Conservation (phyloP, 78 protist species). For the Protostelium mycophagum region DNA sequence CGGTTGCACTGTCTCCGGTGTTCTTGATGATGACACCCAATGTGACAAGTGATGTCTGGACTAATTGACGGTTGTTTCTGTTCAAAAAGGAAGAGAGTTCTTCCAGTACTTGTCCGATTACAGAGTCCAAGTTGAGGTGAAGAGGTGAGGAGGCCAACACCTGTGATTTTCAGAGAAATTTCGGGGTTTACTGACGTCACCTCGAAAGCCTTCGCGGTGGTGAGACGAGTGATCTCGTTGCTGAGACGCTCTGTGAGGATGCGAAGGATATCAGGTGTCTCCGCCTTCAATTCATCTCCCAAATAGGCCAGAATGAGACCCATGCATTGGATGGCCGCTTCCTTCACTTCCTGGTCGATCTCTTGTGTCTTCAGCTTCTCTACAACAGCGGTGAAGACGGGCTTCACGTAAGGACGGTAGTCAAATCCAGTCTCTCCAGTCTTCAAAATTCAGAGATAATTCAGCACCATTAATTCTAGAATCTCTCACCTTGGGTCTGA, state of each 20-base stretch:
- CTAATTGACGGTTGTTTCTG: conserved; percentile 41
- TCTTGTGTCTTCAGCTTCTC: conserved; percentile 76
- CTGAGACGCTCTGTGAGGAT: conserved; percentile 74
- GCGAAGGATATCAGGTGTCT: conserved; percentile 14
- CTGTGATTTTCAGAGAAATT: not conserved
- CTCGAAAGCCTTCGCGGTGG: conserved; percentile 47
- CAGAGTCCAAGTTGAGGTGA: not conserved
- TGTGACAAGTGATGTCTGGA: conserved; percentile 35
- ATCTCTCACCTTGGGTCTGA: not conserved
- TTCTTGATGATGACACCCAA: conserved; percentile 20
- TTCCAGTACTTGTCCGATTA: not conserved
- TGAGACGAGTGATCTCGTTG: conserved; percentile 87
- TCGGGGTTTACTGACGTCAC: not conserved
- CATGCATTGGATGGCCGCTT: conserved; percentile 69
- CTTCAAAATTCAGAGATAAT: not conserved
- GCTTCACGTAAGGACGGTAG: not conserved
- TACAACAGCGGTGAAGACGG: conserved; percentile 34
- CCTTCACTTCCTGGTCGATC: conserved; percentile 93
- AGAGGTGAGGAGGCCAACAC: not conserved
- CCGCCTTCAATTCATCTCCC: conserved; percentile 50
- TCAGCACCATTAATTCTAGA: not conserved
- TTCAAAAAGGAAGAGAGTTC: not conserved
- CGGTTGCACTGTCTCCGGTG: conserved; percentile 6
- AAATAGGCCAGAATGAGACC: conserved; percentile 63
- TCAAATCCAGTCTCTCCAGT: not conserved